Evolutionary conservation across 2,329 filamentous ascomycete genomes (phyloP).

Genomic region (Paracorniculantispora psalliotae): DNA sequence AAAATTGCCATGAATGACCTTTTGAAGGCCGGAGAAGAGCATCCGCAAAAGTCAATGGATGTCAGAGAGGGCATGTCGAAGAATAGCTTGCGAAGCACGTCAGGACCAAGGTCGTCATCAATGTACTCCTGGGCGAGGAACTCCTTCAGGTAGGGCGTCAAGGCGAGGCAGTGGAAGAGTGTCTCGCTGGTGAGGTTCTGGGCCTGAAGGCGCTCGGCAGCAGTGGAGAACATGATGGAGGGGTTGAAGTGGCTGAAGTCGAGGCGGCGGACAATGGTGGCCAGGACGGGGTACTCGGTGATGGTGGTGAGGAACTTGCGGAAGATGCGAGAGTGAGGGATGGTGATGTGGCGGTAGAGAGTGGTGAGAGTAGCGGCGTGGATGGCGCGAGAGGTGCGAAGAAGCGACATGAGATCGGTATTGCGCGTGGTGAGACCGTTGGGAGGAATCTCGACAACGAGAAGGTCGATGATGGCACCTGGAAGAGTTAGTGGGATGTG

Average conservation of each 20-base stretch:
- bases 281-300: constrained; percentile 59
- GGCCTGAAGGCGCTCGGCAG: constrained; percentile 68
- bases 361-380: constrained; percentile 69
- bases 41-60: constrained; percentile 73
- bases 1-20: constrained; percentile 57
- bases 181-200: constrained; percentile 72
- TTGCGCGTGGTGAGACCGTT: constrained; percentile 73
- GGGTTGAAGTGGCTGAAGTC: constrained; percentile 87
- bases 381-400: constrained; percentile 70
- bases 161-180: constrained; percentile 63
- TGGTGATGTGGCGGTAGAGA: constrained; percentile 73
- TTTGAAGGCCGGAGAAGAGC: constrained; percentile 63
- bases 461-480: constrained; percentile 70
- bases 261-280: constrained; percentile 69
- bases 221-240: constrained; percentile 68
- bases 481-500: not conserved
- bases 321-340: constrained; percentile 79
- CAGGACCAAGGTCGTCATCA: constrained; percentile 66
- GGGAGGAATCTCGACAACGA: constrained; percentile 66
- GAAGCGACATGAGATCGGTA: constrained; percentile 69
- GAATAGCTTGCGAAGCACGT: constrained; percentile 67
- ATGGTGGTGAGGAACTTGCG: constrained; percentile 73
- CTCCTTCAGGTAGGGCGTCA: constrained; percentile 70
- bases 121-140: constrained; percentile 78
- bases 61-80: constrained; percentile 58